Evolutionary conservation across 192 early-diverging fungal species (phyloP), one percentile per base, ranked within the genome.

Genomic region (Mortierella hygrophila): DNA sequence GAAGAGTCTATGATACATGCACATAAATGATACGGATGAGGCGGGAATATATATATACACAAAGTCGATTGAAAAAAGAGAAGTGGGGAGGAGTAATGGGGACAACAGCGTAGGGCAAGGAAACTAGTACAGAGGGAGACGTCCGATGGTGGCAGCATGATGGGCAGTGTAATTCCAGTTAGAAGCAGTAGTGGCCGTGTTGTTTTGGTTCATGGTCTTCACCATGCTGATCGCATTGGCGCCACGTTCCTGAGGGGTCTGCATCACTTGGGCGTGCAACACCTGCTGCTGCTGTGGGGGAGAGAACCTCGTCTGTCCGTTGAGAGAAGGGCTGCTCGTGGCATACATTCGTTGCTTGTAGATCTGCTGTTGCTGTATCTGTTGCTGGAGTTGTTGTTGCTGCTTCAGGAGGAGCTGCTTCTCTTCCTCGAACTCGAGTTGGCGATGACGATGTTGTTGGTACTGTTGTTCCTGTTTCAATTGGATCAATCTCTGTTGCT

Each of bases 381-480:
- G 72, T 16, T 52, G 72, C 15, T 42, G 68, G 6, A 42, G 46
- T 21, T 29, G 46, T 10, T 74, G 60, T 44, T 42, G 72, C 15
- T 65, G 72, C 57, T 55, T 68, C 20, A 55, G 16, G 18, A 55
- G 52, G 47, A 47, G n/a, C 70, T 72, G 81, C 35, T 77, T 70
- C 18, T 57, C 68, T 54, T 74, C 73, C 44, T 38, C 23, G 11
- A 44, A 20, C 41, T 26, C 52, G 37, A 38, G 29, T 41, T 29
- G 32, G 0, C 7, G 68, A 2, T 21, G 77, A 16, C 7, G 20
- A 40, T 40, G 44, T 44, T 69, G 15, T 65, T 65, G 60, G 20
- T 13, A 8, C 54, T 70, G 69, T 38, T 71, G 80, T 20, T 75
- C 76, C 8, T 74, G 75, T 6, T 74, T 65, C 20, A 78, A 49